Evolutionary conservation across 148 eudicot genomes (phyloP).

Genomic region (Cornus suecica): DNA sequence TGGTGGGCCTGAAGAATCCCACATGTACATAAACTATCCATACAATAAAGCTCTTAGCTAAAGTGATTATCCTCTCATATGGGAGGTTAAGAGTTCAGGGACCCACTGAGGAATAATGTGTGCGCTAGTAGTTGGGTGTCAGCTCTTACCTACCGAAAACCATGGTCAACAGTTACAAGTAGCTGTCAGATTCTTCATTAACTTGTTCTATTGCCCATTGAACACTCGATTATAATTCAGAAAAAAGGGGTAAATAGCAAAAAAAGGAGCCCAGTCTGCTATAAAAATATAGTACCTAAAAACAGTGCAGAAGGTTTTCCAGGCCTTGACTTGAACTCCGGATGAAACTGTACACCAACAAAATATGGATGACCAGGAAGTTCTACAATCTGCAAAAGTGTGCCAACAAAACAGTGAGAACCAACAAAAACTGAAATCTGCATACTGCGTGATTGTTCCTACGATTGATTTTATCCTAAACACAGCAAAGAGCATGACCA

Average conservation of each 20-base stretch:
- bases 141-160: no score
- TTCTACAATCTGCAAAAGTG: slow-evolving; percentile 53
- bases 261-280: not conserved
- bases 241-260: not conserved
- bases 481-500: not conserved
- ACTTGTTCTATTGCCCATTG: no score
- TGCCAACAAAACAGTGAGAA: not conserved
- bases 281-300: slow-evolving; percentile 38
- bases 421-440: not conserved
- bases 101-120: no score
- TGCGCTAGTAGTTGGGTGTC: no score
- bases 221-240: no score
- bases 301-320: slow-evolving; percentile 75
- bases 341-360: slow-evolving; percentile 79
- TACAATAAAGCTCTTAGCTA: no score
- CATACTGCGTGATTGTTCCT: not conserved
- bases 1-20: no score
- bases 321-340: slow-evolving; percentile 78
- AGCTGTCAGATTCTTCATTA: not conserved
- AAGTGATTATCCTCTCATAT: no score
- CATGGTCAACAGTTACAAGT: not conserved
- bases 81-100: no score
- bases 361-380: slow-evolving; percentile 64
- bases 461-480: not conserved
- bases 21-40: not conserved